Conservation (phyloP, 495 filamentous ascomycete species). For the Talaromyces thailandensis region DNA sequence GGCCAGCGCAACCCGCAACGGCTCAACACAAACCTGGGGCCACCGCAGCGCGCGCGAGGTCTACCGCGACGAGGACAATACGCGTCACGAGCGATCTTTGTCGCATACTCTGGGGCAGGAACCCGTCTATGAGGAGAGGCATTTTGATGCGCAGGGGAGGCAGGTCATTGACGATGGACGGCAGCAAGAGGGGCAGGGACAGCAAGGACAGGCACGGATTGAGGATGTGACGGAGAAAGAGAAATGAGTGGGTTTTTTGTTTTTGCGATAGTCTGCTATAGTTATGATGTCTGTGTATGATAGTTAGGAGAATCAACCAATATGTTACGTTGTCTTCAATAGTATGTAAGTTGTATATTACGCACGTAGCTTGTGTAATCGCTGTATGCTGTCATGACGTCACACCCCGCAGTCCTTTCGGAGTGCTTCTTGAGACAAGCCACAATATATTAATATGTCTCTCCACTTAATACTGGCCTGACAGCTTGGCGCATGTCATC, state of each 20-base stretch:
- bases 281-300: not conserved
- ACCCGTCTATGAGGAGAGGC: conserved; percentile 6
- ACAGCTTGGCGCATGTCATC: not conserved
- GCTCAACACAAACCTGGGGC: conserved; percentile 5
- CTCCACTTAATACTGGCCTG: not conserved
- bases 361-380: not conserved
- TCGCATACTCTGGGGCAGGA: conserved; percentile 1
- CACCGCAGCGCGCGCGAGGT: conserved; percentile 1
- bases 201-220: not conserved
- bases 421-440: no score
- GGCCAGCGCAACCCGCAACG: not conserved
- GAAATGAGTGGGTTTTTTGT: not conserved
- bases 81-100: not conserved
- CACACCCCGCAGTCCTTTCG: not conserved
- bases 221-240: conserved; percentile 4
- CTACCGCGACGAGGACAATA: not conserved
- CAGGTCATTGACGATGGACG: not conserved
- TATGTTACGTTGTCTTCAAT: no score
- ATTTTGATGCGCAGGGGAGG: not conserved
- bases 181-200: not conserved
- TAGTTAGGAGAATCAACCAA: no score
- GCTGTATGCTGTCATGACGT: not conserved
- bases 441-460: not conserved
- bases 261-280: not conserved
- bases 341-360: no score